Conservation (phyloP, 805 yeast genomes). For the Candida tammaniensis region DNA sequence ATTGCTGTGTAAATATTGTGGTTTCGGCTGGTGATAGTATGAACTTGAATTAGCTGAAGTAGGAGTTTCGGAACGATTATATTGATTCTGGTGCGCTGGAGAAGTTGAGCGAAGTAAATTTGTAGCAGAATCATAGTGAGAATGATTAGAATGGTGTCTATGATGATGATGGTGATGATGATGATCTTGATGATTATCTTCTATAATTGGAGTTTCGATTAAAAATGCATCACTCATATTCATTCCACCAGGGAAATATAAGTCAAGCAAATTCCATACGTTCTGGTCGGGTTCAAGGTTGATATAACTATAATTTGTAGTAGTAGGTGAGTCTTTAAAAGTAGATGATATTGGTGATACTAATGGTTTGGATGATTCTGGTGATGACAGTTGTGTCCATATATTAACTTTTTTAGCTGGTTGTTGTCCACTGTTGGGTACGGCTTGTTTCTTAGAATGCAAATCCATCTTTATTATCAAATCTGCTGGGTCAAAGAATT, state of each 20-base stretch:
- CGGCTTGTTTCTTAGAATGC: conserved; percentile 12
- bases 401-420: conserved; percentile 14
- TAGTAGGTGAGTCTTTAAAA: conserved; percentile 8
- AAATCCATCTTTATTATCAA: conserved; percentile 38
- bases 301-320: conserved; percentile 7
- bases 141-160: conserved; percentile 6
- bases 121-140: conserved; percentile 9
- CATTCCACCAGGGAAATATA: conserved; percentile 68
- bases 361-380: conserved; percentile 13
- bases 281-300: conserved; percentile 58
- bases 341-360: conserved; percentile 13
- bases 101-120: too few relatives aligned
- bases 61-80: conserved; percentile 14
- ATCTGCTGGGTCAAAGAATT: conserved; percentile 68
- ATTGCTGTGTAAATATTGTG: conserved; percentile 22
- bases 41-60: conserved; percentile 14
- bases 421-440: conserved; percentile 7
- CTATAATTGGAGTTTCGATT: conserved; percentile 44
- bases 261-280: conserved; percentile 58
- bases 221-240: conserved; percentile 60
- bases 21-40: conserved; percentile 32
- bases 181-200: conserved; percentile 2
- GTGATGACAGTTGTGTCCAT: conserved; percentile 13
- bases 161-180: background rate
- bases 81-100: conserved; percentile 10